A percentile compares a stretch with the other conserved stretches of the same genome.
Conservation (phyloP, 2,329 filamentous ascomycete species). For the Cryphonectria radicalis region DNA sequence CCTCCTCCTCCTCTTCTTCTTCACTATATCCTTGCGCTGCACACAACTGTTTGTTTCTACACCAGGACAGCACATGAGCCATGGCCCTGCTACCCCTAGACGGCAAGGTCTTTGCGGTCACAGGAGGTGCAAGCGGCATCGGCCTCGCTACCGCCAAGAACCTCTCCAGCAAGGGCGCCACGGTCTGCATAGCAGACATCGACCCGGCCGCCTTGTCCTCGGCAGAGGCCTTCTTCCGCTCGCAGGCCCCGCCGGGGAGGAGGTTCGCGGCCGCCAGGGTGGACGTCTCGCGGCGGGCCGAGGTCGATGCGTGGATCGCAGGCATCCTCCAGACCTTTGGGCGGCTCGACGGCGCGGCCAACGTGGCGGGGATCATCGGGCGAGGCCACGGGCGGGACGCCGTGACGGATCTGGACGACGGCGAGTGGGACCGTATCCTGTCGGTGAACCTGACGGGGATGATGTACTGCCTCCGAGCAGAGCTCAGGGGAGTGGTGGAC, state of each 20-base stretch:
- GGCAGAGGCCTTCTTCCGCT: conserved; percentile 40
- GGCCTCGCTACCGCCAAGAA: conserved; percentile 47
- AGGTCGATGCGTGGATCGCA: conserved; percentile 57
- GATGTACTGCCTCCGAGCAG: conserved; percentile 54
- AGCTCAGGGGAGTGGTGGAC: conserved; percentile 49
- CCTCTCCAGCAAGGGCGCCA: conserved; percentile 43
- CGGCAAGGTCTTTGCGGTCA: conserved; percentile 30
- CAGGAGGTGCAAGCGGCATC: conserved; percentile 40
- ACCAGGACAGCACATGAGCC: background rate
- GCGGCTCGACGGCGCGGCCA: conserved; percentile 58
- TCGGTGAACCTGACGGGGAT: conserved; percentile 54
- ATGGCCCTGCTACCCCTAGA: conserved; percentile 17
- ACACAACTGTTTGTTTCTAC: background rate
- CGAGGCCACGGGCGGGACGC: conserved; percentile 46
- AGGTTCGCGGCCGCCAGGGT: conserved; percentile 40
- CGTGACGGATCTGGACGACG: conserved; percentile 50
- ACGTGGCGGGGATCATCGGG: conserved; percentile 57
- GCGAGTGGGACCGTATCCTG: conserved; percentile 54
- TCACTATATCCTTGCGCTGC: background rate
- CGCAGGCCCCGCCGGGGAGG: conserved; percentile 2
- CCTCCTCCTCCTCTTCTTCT: background rate
- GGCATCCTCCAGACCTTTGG: conserved; percentile 53
- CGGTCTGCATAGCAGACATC: conserved; percentile 46
- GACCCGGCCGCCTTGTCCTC: conserved; percentile 37
- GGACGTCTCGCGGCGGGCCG: conserved; percentile 50